A percentile compares a stretch with the other conserved stretches of the same genome.
These are phyloP conservation scores for Saccharum hybrid DNA, from an alignment of 202 grass and related monocot genomes.

Conservation along the genomic window DNA sequence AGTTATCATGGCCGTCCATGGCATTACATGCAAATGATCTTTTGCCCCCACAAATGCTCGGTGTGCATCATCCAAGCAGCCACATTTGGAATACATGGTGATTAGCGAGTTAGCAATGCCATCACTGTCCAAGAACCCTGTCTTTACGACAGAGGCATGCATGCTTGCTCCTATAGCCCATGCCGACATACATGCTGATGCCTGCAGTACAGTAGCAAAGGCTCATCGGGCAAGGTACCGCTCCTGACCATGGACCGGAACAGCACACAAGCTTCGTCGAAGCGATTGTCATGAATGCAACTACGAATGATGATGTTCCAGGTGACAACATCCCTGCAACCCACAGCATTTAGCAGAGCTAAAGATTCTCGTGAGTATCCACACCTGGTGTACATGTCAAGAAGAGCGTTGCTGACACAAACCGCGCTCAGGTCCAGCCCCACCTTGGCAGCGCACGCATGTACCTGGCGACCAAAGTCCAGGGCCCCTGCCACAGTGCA, in stretches of 20 bases:
- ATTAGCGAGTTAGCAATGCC: conserved; percentile 48
- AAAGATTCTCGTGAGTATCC: conserved; percentile 34
- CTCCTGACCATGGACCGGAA: conserved; percentile 54
- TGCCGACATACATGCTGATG: conserved; percentile 41
- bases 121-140: conserved; percentile 44
- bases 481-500: conserved; percentile 27
- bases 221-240: conserved; percentile 52
- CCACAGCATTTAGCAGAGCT: conserved; percentile 39
- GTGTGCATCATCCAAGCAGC: conserved; percentile 44
- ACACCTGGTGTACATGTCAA: conserved; percentile 64
- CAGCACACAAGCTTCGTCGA: conserved; percentile 42
- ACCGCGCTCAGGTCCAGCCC: conserved; percentile 28
- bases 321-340: conserved; percentile 56
- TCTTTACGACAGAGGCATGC: conserved; percentile 52
- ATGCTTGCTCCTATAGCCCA: conserved; percentile 49
- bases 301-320: conserved; percentile 61
- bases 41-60: conserved; percentile 40
- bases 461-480: conserved; percentile 39
- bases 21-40: conserved; percentile 41
- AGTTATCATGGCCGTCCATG: conserved; percentile 66
- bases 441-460: conserved; percentile 37
- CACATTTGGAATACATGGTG: conserved; percentile 64
- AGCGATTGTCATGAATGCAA: conserved; percentile 26
- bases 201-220: conserved; percentile 53
- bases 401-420: conserved; percentile 61